Percentiles rank a stretch among this genome's conserved stretches.
Conservation (phyloP, 345 rosid genomes). For the Bruguiera parviflora region DNA sequence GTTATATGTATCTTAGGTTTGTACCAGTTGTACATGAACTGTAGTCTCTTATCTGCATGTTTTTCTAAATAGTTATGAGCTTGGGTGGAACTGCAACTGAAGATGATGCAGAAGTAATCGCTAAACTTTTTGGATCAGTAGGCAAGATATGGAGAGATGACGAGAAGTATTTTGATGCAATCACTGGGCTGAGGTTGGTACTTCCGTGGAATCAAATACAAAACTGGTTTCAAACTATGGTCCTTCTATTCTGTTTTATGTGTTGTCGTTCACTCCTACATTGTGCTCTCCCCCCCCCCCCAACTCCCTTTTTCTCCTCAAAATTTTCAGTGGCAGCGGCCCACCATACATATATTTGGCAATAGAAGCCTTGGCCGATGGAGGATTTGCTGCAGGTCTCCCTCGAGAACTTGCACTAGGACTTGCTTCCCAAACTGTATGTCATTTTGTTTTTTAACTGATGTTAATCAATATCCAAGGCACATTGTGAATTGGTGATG, state of each 20-base stretch:
- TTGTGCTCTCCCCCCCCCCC: background rate
- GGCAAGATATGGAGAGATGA: conserved; percentile 87
- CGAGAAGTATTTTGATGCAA: conserved; percentile 84
- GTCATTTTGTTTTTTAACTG: conserved; percentile 9
- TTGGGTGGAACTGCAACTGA: conserved; percentile 70
- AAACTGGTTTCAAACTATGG: too few species aligned
- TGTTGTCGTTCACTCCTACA: background rate
- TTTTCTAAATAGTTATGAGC: conserved; percentile 54
- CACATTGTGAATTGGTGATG: background rate
- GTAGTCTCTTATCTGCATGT: conserved; percentile 13
- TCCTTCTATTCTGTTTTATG: too few species aligned
- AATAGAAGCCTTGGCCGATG: conserved; percentile 96
- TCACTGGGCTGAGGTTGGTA: conserved; percentile 80
- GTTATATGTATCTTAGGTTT: conserved; percentile 7
- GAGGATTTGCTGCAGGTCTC: conserved; percentile 95
- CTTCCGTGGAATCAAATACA: background rate
- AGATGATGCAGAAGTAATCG: conserved; percentile 68
- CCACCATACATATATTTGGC: conserved; percentile 85
- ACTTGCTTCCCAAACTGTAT: conserved; percentile 86
- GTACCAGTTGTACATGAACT: conserved; percentile 2
- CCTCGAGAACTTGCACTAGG: conserved; percentile 83
- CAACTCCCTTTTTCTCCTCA: conserved; percentile 9
- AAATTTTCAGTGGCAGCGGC: conserved; percentile 74
- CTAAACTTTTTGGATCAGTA: conserved; percentile 68
- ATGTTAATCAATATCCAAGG: background rate